phyloP scores from a whole-genome alignment of 2,329 filamentous ascomycete species.

The Alternaria consortialis region DNA sequence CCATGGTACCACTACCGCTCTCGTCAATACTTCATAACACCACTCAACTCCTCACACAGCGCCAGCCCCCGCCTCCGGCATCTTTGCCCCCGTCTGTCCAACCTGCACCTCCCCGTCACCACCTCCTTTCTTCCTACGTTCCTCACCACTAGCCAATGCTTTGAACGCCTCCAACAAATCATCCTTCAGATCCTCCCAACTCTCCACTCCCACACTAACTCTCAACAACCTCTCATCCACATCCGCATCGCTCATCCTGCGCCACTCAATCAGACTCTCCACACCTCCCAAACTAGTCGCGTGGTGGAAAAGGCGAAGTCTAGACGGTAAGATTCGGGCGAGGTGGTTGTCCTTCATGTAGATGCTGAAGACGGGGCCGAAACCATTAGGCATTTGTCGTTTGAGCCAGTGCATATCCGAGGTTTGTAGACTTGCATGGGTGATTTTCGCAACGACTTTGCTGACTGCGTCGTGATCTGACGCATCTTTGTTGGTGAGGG shows the following conservation, averaged over 20 bases:
- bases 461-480: conserved; percentile 58
- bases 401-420: conserved; percentile 72
- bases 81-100: conserved; percentile 31
- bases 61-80: conserved; percentile 27
- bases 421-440: conserved; percentile 82
- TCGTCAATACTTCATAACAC: neutral
- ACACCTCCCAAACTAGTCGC: conserved; percentile 94
- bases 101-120: conserved; percentile 28
- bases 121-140: neutral
- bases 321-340: conserved; percentile 77
- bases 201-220: conserved; percentile 87
- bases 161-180: conserved; percentile 65
- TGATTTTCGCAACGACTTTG: conserved; percentile 67
- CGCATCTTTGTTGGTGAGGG: conserved; percentile 53
- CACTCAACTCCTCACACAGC: conserved; percentile 29
- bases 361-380: conserved; percentile 86
- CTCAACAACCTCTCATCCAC: conserved; percentile 79
- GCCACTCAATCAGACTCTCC: conserved; percentile 96
- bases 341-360: conserved; percentile 67
- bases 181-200: conserved; percentile 80
- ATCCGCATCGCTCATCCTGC: conserved; percentile 80
- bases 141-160: conserved; percentile 20
- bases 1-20: neutral
- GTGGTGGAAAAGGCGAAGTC: conserved; percentile 86
- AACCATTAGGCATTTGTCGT: conserved; percentile 91